Evolutionary conservation across 1,284 basidiomycete genomes (phyloP).

Genomic region (Leccinum pachyderme): DNA sequence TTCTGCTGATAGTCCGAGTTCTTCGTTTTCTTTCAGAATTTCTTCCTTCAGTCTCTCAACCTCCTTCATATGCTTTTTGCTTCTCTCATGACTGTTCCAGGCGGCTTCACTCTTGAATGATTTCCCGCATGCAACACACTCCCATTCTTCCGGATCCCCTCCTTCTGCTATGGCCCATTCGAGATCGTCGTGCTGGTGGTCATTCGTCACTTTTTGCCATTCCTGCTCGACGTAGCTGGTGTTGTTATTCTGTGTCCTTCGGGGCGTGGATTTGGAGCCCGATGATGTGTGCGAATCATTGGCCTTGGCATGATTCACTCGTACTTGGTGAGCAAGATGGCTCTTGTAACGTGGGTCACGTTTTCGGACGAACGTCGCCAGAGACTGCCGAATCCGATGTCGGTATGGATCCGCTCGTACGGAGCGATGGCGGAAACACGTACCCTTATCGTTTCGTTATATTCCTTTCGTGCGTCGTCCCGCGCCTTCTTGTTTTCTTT

Average conservation of each 20-base stretch:
- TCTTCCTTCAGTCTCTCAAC: constrained; percentile 72
- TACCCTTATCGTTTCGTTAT: constrained; percentile 89
- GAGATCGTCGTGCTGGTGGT: constrained; percentile 52
- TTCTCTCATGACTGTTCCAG: constrained; percentile 96
- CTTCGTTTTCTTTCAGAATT: constrained; percentile 78
- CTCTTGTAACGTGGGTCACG: constrained; percentile 91
- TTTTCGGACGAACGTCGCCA: constrained; percentile 87
- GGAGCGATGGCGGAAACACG: constrained; percentile 20
- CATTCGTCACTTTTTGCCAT: constrained; percentile 68
- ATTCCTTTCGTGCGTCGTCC: constrained; percentile 86
- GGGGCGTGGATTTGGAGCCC: constrained; percentile 19
- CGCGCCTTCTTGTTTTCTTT: constrained; percentile 93
- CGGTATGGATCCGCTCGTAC: background rate
- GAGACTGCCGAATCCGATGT: constrained; percentile 47
- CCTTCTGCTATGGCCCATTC: constrained; percentile 72
- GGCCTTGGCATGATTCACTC: constrained; percentile 32
- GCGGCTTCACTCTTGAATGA: constrained; percentile 89
- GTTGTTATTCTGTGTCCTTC: constrained; percentile 16
- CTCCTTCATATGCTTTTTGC: constrained; percentile 92
- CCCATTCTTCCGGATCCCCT: constrained; percentile 78
- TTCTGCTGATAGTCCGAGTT: constrained; percentile 44
- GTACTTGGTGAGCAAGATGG: constrained; percentile 55
- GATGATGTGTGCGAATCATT: constrained; percentile 33
- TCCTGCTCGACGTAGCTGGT: constrained; percentile 72
- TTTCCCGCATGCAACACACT: constrained; percentile 96